phyloP scores from a whole-genome alignment of 306 rosid genomes.

The Hippophae tibetana region DNA sequence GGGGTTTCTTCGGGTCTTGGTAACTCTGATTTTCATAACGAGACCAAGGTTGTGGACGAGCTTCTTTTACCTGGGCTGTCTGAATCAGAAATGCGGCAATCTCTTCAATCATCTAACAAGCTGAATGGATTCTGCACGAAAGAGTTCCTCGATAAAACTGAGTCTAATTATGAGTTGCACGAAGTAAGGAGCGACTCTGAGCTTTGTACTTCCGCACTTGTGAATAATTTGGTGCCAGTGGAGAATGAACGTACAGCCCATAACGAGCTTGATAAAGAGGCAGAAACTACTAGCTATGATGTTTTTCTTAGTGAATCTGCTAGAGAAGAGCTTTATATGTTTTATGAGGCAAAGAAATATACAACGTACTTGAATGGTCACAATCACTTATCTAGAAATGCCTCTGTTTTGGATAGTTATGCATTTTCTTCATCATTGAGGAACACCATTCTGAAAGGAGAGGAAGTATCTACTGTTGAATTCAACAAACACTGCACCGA shows the following conservation, averaged over 20 bases:
- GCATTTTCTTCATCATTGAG: slow-evolving; percentile 28
- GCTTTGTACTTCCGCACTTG: slow-evolving; percentile 22
- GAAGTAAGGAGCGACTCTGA: slow-evolving; percentile 19
- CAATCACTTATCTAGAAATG: slow-evolving; percentile 27
- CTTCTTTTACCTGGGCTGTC: slow-evolving; percentile 32
- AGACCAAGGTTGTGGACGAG: slow-evolving; percentile 21
- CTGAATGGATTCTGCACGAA: slow-evolving; percentile 39
- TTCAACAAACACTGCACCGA: no score
- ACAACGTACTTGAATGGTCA: slow-evolving; percentile 29
- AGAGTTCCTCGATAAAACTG: slow-evolving; percentile 33
- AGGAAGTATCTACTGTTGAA: slow-evolving; percentile 26
- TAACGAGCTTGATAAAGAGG: slow-evolving; percentile 6
- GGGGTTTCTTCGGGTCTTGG: slow-evolving; percentile 24
- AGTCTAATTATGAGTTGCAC: slow-evolving; percentile 36
- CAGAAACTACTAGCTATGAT: slow-evolving; percentile 20
- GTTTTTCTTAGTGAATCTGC: slow-evolving; percentile 36
- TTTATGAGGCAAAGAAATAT: slow-evolving; percentile 42
- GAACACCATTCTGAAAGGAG: slow-evolving; percentile 22
- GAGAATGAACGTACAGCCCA: background rate
- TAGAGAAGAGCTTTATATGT: slow-evolving; percentile 72
- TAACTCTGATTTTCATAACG: slow-evolving; percentile 10
- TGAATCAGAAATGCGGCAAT: slow-evolving; percentile 38
- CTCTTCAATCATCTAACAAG: slow-evolving; percentile 36
- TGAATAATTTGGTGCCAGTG: slow-evolving; percentile 18
- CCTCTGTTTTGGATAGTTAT: slow-evolving; percentile 27